Percentiles rank a stretch among this genome's conserved stretches.
phyloP scores from a whole-genome alignment of 345 rosid genomes.

The Lepidium didymum region DNA sequence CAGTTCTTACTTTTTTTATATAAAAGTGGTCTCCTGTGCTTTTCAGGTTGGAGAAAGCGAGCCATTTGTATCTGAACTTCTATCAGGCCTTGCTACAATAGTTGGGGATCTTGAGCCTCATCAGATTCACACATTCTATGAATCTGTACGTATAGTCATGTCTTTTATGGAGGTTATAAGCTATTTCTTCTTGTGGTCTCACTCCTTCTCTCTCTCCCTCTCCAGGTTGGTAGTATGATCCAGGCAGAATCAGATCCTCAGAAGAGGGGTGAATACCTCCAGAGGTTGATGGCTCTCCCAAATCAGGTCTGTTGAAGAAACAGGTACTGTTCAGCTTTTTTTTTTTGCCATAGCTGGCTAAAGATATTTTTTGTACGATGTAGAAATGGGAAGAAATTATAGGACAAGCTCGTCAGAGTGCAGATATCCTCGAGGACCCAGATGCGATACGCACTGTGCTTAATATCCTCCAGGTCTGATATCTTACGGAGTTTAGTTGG shows the following conservation, averaged over 20 bases:
- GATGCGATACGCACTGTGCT: conserved; percentile 83
- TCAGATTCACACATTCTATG: conserved; percentile 96
- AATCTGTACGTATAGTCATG: conserved; percentile 53
- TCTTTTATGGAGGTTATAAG: background rate
- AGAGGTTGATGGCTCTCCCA: conserved; percentile 92
- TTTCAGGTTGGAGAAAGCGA: conserved; percentile 90
- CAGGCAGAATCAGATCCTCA: conserved; percentile 91
- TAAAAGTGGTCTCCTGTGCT: conserved; percentile 1
- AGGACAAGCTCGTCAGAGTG: conserved; percentile 89
- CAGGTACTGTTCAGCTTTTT: background rate
- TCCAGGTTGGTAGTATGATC: conserved; percentile 90
- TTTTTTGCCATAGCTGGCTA: conserved; percentile 19
- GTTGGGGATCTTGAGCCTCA: conserved; percentile 94
- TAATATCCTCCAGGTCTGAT: conserved; percentile 78
- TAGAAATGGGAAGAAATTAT: conserved; percentile 98
- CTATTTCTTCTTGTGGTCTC: background rate
- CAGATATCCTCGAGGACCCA: conserved; percentile 78
- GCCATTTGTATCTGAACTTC: conserved; percentile 97
- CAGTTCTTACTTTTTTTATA: background rate
- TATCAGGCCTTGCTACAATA: conserved; percentile 72
- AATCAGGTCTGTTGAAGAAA: conserved; percentile 53
- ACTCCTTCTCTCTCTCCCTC: background rate
- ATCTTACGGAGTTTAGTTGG: background rate
- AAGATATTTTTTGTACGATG: conserved; percentile 2
- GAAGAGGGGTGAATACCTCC: conserved; percentile 90